Evolutionary conservation across 768 basidiomycete species (phyloP).

Genomic region (Auricularia cornea): DNA sequence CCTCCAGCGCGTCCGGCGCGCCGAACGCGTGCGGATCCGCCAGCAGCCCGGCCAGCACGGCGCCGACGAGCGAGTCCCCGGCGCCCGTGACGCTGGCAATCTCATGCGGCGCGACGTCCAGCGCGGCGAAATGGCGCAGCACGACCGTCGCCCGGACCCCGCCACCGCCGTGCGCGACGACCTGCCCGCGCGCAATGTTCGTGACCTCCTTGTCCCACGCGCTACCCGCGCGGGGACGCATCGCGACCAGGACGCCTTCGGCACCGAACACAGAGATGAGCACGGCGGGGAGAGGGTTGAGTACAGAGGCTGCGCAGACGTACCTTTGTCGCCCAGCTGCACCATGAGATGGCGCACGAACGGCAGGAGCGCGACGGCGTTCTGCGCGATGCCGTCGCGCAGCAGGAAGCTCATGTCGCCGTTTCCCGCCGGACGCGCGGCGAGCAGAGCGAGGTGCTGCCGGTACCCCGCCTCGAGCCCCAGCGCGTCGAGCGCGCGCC

Average conservation of each 20-base stretch:
- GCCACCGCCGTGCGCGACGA: conserved; percentile 43
- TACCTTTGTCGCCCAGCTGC: conserved; percentile 63
- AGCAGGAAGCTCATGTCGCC: conserved; percentile 54
- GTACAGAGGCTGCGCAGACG: conserved; percentile 1
- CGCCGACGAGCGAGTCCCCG: conserved; percentile 85
- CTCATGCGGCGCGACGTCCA: conserved; percentile 29
- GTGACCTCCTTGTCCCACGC: conserved; percentile 46
- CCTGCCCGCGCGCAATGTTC: conserved; percentile 36
- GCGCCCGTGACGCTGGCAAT: conserved; percentile 80
- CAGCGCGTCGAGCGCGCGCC: conserved; percentile 55
- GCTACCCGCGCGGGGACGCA: conserved; percentile 38
- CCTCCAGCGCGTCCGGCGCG: conserved; percentile 35
- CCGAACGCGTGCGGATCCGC: conserved; percentile 36
- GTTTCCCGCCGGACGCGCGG: conserved; percentile 28
- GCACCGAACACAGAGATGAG: not conserved
- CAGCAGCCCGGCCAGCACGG: conserved; percentile 58
- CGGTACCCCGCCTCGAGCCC: conserved; percentile 61
- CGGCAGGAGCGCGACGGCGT: conserved; percentile 74
- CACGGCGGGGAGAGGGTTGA: no score
- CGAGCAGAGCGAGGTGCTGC: conserved; percentile 53
- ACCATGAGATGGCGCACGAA: conserved; percentile 78
- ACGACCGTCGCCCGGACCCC: conserved; percentile 48
- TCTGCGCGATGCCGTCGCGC: conserved; percentile 67
- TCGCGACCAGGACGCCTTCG: conserved; percentile 51
- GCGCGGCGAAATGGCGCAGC: conserved; percentile 66